Evolutionary conservation across 345 rosid genomes (phyloP), one percentile per base, ranked within the genome.

Genomic region (Atalantia buxifolia): DNA sequence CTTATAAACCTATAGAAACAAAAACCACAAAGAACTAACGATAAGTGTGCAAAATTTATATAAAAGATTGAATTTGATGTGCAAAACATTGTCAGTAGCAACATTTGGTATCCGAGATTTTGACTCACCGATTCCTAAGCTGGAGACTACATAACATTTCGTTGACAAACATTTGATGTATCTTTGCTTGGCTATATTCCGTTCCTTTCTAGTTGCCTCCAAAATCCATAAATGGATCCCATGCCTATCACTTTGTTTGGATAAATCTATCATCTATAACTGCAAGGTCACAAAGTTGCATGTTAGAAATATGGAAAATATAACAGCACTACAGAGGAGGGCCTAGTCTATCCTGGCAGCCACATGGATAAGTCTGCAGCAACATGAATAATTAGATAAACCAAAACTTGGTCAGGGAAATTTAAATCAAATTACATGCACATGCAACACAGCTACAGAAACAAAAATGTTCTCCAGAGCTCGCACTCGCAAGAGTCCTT

Each of bases 201-300:
- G 97, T 45, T 90, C 93, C 86, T 84, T 89, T 90, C 89, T 81
- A 94, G 71, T 40, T 87, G 87, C 89, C 92, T 91, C 98, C 97
- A 94, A 77, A 94, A 85, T 59, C 93, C 90, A 40, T 92, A 94
- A 8, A 87, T 25, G 6, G 94, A 89, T 79, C 97, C 98, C 98
- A 94, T 89, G 85, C 85, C 89, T 84, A 94, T 62, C 85, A 91
- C 77, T 81, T 87, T 91, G 59, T 81, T 84, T 35, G 91, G 91
- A 79, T 87, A 92, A 33, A 90, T 90, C 82, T 96, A 92, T 98
- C 97, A 96, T 55, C 97, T 94, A 70, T 96, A 96, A 88, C 98
- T 94, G 85, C 86, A 80, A 69, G 35, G 66, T 76, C 77, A 57
- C 21, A 59, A 18, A 25, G 24, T 70, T 25, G 18, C 48, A 53